phyloP scores from a whole-genome alignment of 331 rosid species.

The Quercus phellos region DNA sequence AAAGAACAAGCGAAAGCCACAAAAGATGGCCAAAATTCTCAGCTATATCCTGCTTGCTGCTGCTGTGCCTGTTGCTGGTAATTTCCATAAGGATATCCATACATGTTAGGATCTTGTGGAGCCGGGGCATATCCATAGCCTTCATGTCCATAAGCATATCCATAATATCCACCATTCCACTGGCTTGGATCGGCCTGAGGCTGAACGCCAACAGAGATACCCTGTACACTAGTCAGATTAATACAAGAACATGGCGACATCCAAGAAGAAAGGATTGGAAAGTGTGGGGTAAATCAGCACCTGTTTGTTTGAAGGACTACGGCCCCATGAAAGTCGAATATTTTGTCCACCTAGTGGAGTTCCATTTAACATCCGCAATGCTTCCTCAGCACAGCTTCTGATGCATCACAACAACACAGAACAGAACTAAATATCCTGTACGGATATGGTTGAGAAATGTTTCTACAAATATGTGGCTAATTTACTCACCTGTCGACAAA shows the following conservation, averaged over 20 bases:
- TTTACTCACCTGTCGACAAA: conserved; percentile 64
- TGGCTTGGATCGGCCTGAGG: conserved; percentile 66
- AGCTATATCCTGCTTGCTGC: conserved; percentile 77
- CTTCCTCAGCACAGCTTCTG: conserved; percentile 93
- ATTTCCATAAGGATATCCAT: conserved; percentile 67
- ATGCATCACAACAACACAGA: conserved; percentile 12
- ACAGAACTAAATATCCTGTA: background rate
- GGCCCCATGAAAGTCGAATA: conserved; percentile 98
- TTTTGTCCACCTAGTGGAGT: conserved; percentile 75
- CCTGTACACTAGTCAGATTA: background rate
- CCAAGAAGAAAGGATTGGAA: background rate
- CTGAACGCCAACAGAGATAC: conserved; percentile 22
- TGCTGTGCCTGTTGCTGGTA: conserved; percentile 80
- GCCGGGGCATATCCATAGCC: conserved; percentile 75
- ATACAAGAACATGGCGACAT: background rate
- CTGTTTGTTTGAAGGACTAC: conserved; percentile 95
- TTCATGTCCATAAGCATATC: conserved; percentile 73
- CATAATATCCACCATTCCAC: conserved; percentile 73
- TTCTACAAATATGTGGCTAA: background rate
- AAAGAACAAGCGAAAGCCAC: background rate
- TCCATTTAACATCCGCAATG: conserved; percentile 61
- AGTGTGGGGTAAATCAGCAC: conserved; percentile 21
- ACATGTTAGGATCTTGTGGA: conserved; percentile 79
- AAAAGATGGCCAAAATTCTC: conserved; percentile 8
- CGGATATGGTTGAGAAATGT: background rate